Base-by-base conservation (phyloP, 2,329 filamentous ascomycete species). In the Cadophora sp. region DNA sequence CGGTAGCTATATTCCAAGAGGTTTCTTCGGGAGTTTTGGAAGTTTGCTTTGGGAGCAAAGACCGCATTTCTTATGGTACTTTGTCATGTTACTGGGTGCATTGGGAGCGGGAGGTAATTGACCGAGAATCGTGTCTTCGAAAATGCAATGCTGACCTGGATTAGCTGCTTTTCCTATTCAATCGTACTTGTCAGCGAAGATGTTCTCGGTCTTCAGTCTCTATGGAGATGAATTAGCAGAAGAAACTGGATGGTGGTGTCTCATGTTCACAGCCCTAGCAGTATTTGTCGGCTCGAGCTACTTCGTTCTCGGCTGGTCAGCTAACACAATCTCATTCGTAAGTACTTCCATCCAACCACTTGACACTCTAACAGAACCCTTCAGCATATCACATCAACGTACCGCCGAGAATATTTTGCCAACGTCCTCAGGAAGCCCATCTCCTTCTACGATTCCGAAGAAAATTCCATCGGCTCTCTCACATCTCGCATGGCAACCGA, bases 21-120 rank as follows among this genome's bases (percentile, higher is more conserved):
- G 79, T 62, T 76, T 89, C 34, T 73, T 86, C 51, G 50, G 62
- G 22, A 73, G 86, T 66, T 89, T 90, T 65, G 85, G 85, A 0
- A 80, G 82, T 26, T 79, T 91, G 6, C 78, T 91, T 4, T 84
- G 80, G 69, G 88, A 91, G 73, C 87, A 89, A 67, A 81, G 79
- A 51, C 79, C 78, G 51, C 79, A 83, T 1, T 86, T 86, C 78
- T 81, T 80, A 2, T 79, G 83, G 64, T 87, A 88, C 72, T 72
- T 76, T 4, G 66, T 88, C n/a, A 83, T 84, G n/a, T 40, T 89
- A 1, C 51, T 87, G 27, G 82, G 83, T 24, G 66, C 74, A 65
- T 58, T 71, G 50, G 69, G 61, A 26, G 66, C 58, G 53, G 81
- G 80, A 72, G 72, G 67, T 77, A 62, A 73, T 73, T 70, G 19